phyloP scores from a whole-genome alignment of 345 rosid genomes.

The Cardamine resedifolia region DNA sequence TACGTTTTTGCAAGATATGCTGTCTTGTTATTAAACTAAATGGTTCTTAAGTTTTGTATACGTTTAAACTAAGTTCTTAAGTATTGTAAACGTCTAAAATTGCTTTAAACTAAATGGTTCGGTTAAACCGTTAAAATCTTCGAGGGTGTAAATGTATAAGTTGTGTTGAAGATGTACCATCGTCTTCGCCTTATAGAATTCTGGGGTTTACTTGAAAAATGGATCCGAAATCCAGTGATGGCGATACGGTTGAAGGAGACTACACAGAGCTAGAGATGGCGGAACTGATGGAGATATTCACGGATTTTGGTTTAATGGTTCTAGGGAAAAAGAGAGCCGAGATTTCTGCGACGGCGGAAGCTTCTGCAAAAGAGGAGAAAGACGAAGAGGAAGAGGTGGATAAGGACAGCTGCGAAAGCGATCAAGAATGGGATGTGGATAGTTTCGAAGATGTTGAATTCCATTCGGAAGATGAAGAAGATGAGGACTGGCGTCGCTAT shows the following conservation, averaged over 20 bases:
- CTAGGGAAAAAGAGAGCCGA: not conserved
- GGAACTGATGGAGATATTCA: not conserved
- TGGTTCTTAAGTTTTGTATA: too few relatives aligned
- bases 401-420: not conserved
- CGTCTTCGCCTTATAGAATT: not conserved
- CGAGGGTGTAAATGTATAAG: too few relatives aligned
- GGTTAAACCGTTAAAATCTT: too few relatives aligned
- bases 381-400: not conserved
- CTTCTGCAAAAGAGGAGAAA: not conserved
- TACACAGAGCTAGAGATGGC: not conserved
- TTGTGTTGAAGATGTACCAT: too few relatives aligned
- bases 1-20: too few relatives aligned
- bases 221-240: not conserved
- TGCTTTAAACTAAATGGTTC: too few relatives aligned
- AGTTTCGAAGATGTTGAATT: not conserved
- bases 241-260: not conserved
- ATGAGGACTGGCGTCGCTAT: not conserved
- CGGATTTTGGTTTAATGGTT: not conserved
- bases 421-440: constrained; percentile 1
- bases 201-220: not conserved
- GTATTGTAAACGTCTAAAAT: too few relatives aligned
- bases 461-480: not conserved
- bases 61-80: too few relatives aligned
- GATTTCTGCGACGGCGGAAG: not conserved
- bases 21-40: too few relatives aligned